Base-by-base conservation (phyloP, 2,329 filamentous ascomycete species). In the Diplocarpon rosae region DNA sequence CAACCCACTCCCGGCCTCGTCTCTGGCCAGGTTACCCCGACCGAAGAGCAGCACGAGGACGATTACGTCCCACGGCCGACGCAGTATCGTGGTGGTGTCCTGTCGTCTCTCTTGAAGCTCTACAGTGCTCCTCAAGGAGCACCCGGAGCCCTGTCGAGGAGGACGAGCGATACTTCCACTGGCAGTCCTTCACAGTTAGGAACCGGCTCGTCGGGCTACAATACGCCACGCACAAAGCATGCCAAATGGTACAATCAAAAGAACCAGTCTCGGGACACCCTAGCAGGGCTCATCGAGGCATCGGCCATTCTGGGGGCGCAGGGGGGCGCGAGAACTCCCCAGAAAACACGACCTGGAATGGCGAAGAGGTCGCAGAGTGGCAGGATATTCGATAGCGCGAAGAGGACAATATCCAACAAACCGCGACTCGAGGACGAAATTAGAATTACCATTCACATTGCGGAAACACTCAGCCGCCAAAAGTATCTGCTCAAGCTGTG, bases 401-500 rank as follows among this genome's bases (percentile, higher is more conserved):
- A 49, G 36, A 49, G 45, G 36, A 55, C 41, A 24, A 46, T 58
- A 5, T 49, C 41, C 17, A 44, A 45, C 8, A 51, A 47, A 33
- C 59, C 60, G 8, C 53, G 57, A 46, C 51, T 63, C 12, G 60
- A 62, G 42, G 60, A 63, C 40, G 60, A 63, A 46, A 62, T 62
- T 24, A 54, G 66, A 17, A 76, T 78, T 53, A 77, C 72, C 0
- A 65, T 73, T 9, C 74, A 78, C 53, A 80, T 81, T 48, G 76
- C 76, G 5, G 70, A 76, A 49, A 89, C 84, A 13, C 73, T 95
- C 15, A 79, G 80, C 30, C 76, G 88, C 2, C 88, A 95, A 55
- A 76, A 78, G 43, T 95, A 94, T 60, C 72, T 95, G 11, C 73
- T 89, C 43, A 87, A 85, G 61, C 74, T 95, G 32, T 95, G 89